These are phyloP conservation scores for Fusarium nygamai DNA, from an alignment of 2,329 filamentous ascomycete genomes.

Conservation along the genomic window DNA sequence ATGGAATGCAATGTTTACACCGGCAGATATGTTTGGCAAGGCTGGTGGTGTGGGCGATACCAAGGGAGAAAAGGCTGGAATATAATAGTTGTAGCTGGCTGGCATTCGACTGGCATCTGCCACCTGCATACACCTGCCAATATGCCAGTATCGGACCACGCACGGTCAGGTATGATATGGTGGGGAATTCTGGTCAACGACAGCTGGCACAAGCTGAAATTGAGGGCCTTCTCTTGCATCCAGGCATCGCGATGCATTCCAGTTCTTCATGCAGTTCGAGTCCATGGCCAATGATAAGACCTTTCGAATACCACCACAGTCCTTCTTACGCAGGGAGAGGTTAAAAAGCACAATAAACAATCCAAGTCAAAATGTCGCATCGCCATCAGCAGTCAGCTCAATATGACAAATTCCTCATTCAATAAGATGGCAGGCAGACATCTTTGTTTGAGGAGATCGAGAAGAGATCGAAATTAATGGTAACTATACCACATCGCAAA, in stretches of 20 bases:
- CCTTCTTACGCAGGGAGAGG: conserved; percentile 25
- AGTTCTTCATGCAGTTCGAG: conserved; percentile 22
- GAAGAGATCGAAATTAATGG: neutral
- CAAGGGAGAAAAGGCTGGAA: conserved; percentile 37
- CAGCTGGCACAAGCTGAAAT: conserved; percentile 21
- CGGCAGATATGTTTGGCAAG: conserved; percentile 37
- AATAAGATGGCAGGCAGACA: neutral
- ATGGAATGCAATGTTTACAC: conserved; percentile 48
- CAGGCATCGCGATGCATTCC: conserved; percentile 44
- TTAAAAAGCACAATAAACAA: neutral
- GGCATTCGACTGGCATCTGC: conserved; percentile 39
- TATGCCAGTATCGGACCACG: conserved; percentile 8
- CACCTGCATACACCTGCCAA: conserved; percentile 36
- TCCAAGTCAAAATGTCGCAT: neutral
- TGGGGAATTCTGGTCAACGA: conserved; percentile 29
- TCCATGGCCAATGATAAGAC: conserved; percentile 15
- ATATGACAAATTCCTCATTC: neutral
- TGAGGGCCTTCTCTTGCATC: conserved; percentile 12
- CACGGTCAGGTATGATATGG: conserved; percentile 16
- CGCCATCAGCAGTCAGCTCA: neutral
- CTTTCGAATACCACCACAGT: neutral
- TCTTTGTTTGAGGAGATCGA: neutral
- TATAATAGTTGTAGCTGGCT: conserved; percentile 27
- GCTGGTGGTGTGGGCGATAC: conserved; percentile 29
- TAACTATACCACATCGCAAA: conserved; percentile 9